Base-by-base conservation (phyloP, 1,284 basidiomycete species). In the Rhodotorula sp. region DNA sequence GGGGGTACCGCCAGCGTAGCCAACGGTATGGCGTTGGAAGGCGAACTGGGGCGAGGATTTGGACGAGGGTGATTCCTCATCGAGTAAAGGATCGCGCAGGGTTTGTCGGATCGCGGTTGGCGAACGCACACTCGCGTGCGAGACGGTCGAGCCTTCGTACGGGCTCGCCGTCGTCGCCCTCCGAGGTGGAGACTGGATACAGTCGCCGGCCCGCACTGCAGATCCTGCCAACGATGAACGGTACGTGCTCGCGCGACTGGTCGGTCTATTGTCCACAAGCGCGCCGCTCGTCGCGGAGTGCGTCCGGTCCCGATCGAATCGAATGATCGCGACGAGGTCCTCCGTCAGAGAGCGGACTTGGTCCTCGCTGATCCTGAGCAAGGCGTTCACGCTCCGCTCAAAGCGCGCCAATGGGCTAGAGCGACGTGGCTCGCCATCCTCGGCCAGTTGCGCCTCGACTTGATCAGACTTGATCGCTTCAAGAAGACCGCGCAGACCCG, bases 311-410 rank as follows among this genome's bases (percentile, higher is more conserved):
- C 75, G 64, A 14, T 78, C 77, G 59, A 74, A 56, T 8, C 73
- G 64, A 8, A 74, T 68, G 52, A 80, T 60, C 0, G 70, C 69
- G 26, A 80, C 73, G 8, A 80, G 52, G n/a, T 71, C 74, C 47
- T 80, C 79, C 3, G 75, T 77, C 5, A 80, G 63, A 52, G 62
- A 73, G 16, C 79, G 63, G 5, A 80, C 68, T 48, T 80, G 78
- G 34, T 80, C 79, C 66, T 80, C 78, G 58, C 78, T 79, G 48
- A 72, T 47, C 12, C 73, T 61, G 6, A 79, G 62, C 18, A 80
- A 67, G 5, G 68, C 63, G 18, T 62, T 63, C 8, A 79, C 70
- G 38, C 58, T 69, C 34, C 69, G 68, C 61, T 78, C 77, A 21
- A 79, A 68, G 18, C 59, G 67, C 2, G 21, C 55, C 31, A 77